These are phyloP conservation scores for Tulasnella sp. DNA, from an alignment of 768 basidiomycete genomes.

Conservation along the genomic window DNA sequence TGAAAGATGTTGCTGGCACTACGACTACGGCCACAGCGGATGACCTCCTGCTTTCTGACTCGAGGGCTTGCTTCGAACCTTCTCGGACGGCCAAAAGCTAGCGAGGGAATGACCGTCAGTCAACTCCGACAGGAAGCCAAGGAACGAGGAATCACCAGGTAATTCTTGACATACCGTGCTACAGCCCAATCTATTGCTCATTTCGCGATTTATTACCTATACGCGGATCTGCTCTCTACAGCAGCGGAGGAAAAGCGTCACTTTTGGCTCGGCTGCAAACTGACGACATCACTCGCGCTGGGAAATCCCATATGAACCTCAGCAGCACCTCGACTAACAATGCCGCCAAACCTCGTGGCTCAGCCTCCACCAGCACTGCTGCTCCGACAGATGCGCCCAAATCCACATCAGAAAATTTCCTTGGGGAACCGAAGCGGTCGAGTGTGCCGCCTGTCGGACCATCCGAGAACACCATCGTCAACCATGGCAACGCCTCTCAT, in stretches of 20 bases:
- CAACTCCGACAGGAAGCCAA: constrained; percentile 45
- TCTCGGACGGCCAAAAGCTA: constrained; percentile 46
- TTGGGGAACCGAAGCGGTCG: background rate
- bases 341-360: constrained; percentile 23
- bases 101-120: constrained; percentile 36
- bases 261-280: constrained; percentile 45
- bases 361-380: constrained; percentile 22
- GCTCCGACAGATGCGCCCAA: constrained; percentile 17
- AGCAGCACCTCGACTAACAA: constrained; percentile 20
- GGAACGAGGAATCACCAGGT: constrained; percentile 46
- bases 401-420: constrained; percentile 23
- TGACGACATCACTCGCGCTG: constrained; percentile 29
- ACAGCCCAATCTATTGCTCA: constrained; percentile 1
- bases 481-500: too few relatives aligned
- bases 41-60: constrained; percentile 15
- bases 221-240: constrained; percentile 21
- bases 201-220: background rate
- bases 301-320: constrained; percentile 24
- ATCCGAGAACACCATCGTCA: too few relatives aligned
- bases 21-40: too few relatives aligned
- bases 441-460: too few relatives aligned
- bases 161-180: constrained; percentile 4
- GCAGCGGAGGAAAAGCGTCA: constrained; percentile 48
- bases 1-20: too few relatives aligned
- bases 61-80: constrained; percentile 37